A percentile compares a stretch with the other conserved stretches of the same genome.
Conservation (phyloP, 2,329 filamentous ascomycete genomes). For the Lachnellula arida region DNA sequence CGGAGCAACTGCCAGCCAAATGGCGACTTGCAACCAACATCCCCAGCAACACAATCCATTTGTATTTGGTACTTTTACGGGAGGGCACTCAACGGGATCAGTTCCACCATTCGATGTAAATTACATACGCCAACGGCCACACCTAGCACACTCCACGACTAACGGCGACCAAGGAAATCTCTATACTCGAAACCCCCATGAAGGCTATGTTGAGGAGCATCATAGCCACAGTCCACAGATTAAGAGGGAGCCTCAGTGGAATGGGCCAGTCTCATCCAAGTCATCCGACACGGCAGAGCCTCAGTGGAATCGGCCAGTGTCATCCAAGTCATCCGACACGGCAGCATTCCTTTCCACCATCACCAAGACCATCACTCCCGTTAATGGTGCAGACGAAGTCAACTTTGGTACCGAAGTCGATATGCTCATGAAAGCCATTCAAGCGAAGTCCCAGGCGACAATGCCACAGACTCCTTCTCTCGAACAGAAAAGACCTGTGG, state of each 20-base stretch:
- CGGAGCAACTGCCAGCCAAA: conserved; percentile 39
- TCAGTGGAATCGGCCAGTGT: conserved; percentile 16
- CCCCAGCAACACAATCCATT: conserved; percentile 38
- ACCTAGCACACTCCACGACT: conserved; percentile 23
- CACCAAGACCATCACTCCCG: conserved; percentile 11
- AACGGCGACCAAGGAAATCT: conserved; percentile 18
- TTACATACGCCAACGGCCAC: conserved; percentile 32
- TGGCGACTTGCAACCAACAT: conserved; percentile 36
- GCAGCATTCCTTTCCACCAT: conserved; percentile 11
- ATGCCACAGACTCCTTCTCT: conserved; percentile 23
- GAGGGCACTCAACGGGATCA: conserved; percentile 26
- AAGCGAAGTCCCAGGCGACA: conserved; percentile 53
- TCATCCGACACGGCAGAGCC: conserved; percentile 27
- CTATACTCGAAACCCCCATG: conserved; percentile 32
- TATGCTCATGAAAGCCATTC: conserved; percentile 82
- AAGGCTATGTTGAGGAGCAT: conserved; percentile 27
- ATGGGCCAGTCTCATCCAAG: conserved; percentile 16
- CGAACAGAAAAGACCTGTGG: conserved; percentile 18
- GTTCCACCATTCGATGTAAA: conserved; percentile 26
- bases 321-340: conserved; percentile 15
- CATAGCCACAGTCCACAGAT: conserved; percentile 31
- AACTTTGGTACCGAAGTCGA: conserved; percentile 81
- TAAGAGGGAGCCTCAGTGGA: conserved; percentile 33
- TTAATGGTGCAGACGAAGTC: conserved; percentile 35
- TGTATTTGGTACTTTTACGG: conserved; percentile 35